Conservation (phyloP, 1,139 yeast genomes). For the Yamadazyma sp. region DNA sequence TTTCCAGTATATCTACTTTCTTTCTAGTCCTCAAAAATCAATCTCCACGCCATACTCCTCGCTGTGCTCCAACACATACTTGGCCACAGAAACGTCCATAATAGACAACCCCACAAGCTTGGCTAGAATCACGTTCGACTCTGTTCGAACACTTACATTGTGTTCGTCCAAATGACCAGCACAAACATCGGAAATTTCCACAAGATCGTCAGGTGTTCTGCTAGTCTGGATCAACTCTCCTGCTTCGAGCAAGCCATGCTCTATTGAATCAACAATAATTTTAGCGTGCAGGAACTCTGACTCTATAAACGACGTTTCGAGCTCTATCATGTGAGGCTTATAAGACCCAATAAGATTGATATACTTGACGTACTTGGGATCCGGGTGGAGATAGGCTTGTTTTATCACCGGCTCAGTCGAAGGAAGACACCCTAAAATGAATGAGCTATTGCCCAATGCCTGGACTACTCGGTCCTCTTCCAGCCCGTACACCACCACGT, state of each 20-base stretch:
- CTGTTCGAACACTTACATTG: conserved; percentile 7
- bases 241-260: conserved; percentile 58
- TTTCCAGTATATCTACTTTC: too few relatives aligned
- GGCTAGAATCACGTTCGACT: conserved; percentile 36
- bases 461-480: conserved; percentile 16
- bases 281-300: conserved; percentile 26
- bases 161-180: not conserved
- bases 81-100: conserved; percentile 57
- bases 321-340: conserved; percentile 67
- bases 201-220: conserved; percentile 32
- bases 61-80: conserved; percentile 17
- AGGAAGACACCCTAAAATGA: conserved; percentile 63
- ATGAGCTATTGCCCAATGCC: conserved; percentile 28
- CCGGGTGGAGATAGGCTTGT: conserved; percentile 30
- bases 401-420: conserved; percentile 49
- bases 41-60: not conserved
- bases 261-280: conserved; percentile 60
- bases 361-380: conserved; percentile 34
- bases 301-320: conserved; percentile 46
- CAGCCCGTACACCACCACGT: conserved; percentile 20
- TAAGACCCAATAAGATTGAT: conserved; percentile 67
- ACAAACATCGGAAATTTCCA: conserved; percentile 45
- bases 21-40: not conserved
- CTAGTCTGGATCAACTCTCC: conserved; percentile 59
- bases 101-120: conserved; percentile 62